Percentiles rank a stretch among this genome's conserved stretches.
Evolutionary conservation across 768 basidiomycete species (phyloP).

Genomic region (Polyporus arcularius): DNA sequence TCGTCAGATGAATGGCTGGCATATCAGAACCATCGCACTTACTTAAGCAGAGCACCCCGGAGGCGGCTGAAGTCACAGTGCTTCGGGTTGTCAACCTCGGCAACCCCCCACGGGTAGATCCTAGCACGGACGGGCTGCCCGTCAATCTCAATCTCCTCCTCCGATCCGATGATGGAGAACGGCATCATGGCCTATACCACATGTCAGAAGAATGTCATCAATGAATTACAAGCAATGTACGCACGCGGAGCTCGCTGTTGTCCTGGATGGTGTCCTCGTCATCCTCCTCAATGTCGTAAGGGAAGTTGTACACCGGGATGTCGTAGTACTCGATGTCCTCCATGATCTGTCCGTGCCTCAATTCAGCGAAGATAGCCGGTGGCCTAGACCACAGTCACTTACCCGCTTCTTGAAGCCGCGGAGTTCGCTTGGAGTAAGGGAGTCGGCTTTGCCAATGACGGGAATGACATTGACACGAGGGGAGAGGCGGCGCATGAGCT

Average conservation of each 20-base stretch:
- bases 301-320: conserved; percentile 99
- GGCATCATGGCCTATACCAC: conserved; percentile 77
- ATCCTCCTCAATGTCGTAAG: conserved; percentile 98
- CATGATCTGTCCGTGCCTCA: conserved; percentile 72
- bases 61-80: conserved; percentile 98
- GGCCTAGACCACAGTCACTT: conserved; percentile 24
- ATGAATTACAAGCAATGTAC: conserved; percentile 24
- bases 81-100: conserved; percentile 98
- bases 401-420: conserved; percentile 95
- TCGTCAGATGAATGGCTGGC: not conserved
- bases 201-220: conserved; percentile 8
- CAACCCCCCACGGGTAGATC: conserved; percentile 98
- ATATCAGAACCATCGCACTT: conserved; percentile 25
- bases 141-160: conserved; percentile 93
- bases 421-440: conserved; percentile 90
- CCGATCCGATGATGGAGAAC: conserved; percentile 96
- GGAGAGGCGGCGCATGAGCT: conserved; percentile 96
- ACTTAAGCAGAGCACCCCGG: conserved; percentile 90
- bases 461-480: conserved; percentile 99
- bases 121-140: conserved; percentile 91
- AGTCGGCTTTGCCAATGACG: conserved; percentile 95
- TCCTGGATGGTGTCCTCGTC: conserved; percentile 98
- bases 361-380: conserved; percentile 10
- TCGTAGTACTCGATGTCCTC: conserved; percentile 99
- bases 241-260: conserved; percentile 90